Percentiles rank a stretch among this genome's conserved stretches.
phyloP scores from a whole-genome alignment of 768 basidiomycete species.

The Leccinum barrowsii region DNA sequence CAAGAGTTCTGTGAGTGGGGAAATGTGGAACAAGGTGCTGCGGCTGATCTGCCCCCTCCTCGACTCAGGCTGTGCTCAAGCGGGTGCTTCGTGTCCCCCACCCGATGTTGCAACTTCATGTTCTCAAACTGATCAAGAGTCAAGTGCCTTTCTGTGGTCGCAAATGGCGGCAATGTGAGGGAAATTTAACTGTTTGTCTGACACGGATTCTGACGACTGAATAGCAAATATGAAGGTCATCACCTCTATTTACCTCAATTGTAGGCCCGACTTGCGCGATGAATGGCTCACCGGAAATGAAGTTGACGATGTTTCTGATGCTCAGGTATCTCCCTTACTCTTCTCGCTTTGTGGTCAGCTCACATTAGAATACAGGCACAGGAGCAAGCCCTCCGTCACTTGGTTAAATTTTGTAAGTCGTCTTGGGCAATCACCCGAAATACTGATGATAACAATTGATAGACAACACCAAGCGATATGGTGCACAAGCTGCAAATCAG shows the following conservation, averaged over 20 bases:
- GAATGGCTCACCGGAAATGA: conserved; percentile 96
- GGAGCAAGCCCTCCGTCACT: conserved; percentile 88
- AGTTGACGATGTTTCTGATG: conserved; percentile 88
- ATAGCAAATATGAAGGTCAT: conserved; percentile 99
- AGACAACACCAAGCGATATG: conserved; percentile 94
- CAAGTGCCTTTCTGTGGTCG: conserved; percentile 98
- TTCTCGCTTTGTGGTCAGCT: conserved; percentile 4
- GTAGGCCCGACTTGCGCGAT: conserved; percentile 92
- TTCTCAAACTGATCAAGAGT: conserved; percentile 96
- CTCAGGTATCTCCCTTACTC: conserved; percentile 54
- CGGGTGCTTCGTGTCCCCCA: conserved; percentile 92
- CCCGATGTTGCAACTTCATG: conserved; percentile 89
- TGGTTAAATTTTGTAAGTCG: conserved; percentile 89
- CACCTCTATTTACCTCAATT: conserved; percentile 96
- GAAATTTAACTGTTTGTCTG: neutral
- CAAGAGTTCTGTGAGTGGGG: conserved; percentile 84
- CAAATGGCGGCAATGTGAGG: conserved; percentile 94
- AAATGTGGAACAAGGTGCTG: neutral
- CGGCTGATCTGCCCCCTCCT: conserved; percentile 17
- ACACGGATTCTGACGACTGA: conserved; percentile 13
- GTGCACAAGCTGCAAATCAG: conserved; percentile 47
- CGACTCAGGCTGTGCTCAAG: conserved; percentile 83
- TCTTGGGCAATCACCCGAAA: neutral
- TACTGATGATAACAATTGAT: conserved; percentile 8
- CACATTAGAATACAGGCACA: conserved; percentile 59